phyloP scores from a whole-genome alignment of 768 basidiomycete genomes.

The Mycena kentingensis region DNA sequence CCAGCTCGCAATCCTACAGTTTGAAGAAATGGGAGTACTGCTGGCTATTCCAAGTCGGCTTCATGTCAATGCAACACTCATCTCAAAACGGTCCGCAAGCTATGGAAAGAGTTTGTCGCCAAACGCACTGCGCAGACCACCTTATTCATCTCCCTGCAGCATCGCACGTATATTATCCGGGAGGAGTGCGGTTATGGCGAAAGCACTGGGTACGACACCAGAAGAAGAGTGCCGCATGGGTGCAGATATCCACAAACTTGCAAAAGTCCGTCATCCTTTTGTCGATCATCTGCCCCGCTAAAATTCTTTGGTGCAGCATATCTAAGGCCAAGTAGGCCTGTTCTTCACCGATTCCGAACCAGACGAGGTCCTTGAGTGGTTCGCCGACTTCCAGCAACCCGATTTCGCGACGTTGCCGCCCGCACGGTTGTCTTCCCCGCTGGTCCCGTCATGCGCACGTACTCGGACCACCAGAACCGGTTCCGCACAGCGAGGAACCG shows the following conservation, averaged over 20 bases:
- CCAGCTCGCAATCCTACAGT: too few relatives aligned
- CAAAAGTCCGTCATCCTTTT: conserved; percentile 59
- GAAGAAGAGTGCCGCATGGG: conserved; percentile 86
- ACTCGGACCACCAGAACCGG: conserved; percentile 82
- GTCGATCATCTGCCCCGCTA: conserved; percentile 3
- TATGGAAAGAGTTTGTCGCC: conserved; percentile 82
- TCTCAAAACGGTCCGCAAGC: conserved; percentile 87
- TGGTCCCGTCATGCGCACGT: conserved; percentile 82
- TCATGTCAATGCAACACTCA: conserved; percentile 95
- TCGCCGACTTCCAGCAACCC: conserved; percentile 82
- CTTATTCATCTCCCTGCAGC: conserved; percentile 41
- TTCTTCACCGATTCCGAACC: conserved; percentile 90
- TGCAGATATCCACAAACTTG: conserved; percentile 75
- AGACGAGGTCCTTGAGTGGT: conserved; percentile 94
- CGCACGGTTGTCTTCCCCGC: conserved; percentile 74
- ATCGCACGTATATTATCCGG: conserved; percentile 92
- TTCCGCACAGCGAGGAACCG: conserved; percentile 97
- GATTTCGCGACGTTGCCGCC: conserved; percentile 85
- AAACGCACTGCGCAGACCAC: not conserved
- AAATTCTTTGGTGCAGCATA: conserved; percentile 55
- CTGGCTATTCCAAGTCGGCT: conserved; percentile 93
- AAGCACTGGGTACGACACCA: conserved; percentile 84
- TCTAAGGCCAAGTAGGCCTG: conserved; percentile 93
- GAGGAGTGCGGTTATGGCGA: conserved; percentile 88
- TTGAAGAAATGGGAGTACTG: conserved; percentile 94